Conservation (phyloP, 2,329 filamentous ascomycete species). For the Claviceps sp. region DNA sequence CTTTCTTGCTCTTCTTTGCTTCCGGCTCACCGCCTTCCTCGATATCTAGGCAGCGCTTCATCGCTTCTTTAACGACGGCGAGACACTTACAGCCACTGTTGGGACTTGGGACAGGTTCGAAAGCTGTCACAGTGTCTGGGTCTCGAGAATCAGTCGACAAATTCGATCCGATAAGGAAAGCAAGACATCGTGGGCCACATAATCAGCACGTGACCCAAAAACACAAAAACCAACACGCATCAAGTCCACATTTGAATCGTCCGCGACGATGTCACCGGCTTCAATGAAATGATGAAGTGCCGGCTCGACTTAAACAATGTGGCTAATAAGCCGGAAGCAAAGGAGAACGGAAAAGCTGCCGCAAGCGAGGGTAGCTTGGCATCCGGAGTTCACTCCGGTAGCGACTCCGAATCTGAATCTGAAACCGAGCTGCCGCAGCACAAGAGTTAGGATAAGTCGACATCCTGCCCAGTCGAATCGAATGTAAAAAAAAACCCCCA, state of each 20-base stretch:
- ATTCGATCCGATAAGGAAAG: no score
- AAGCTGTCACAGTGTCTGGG: not conserved
- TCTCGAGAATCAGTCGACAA: not conserved
- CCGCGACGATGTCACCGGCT: conserved; percentile 10
- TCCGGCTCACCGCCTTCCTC: no score
- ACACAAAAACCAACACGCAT: no score
- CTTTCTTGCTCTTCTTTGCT: no score
- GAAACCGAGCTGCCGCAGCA: not conserved
- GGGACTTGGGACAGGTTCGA: no score
- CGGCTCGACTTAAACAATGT: conserved; percentile 7
- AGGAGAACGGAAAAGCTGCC: conserved; percentile 1
- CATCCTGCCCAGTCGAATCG: not conserved
- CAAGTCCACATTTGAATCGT: no score
- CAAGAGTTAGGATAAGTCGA: not conserved
- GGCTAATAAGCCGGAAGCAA: not conserved
- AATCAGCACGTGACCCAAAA: no score
- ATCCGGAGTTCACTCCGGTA: not conserved
- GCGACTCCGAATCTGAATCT: not conserved
- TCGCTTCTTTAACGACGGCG: no score
- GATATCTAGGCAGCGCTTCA: no score
- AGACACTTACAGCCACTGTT: no score
- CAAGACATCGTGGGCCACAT: no score
- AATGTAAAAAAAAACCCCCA: no score
- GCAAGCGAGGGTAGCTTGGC: not conserved
- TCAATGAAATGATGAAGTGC: conserved; percentile 19